Evolutionary conservation across 805 yeast genomes (phyloP), one percentile per base, ranked within the genome.

Genomic region (Sungouiozyma intestinalis): DNA sequence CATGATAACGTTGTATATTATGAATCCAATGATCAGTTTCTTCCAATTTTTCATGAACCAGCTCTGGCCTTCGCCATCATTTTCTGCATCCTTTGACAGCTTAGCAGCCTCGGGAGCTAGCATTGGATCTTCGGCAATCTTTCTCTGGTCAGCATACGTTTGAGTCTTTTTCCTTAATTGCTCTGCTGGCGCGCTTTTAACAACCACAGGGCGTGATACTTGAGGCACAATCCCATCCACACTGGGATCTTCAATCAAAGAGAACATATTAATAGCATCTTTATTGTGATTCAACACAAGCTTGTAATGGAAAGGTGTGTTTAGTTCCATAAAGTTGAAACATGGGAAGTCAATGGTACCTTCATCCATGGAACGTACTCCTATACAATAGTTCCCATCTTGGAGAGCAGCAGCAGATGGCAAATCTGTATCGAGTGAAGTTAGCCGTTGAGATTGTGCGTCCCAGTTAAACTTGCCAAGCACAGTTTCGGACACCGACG

Each of bases 1-100:
- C 29, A 24, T 24, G 11, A 50, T 35, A 9, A 44, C 15, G 34
- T 52, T 55, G 40, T 54, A 58, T 2, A 54, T 32, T 1, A 58
- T 44, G 4, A 57, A 35, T 4, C 62, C 63, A 17, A 60, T 40
- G 11, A 55, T 42, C 2, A 60, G 21, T 40, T 45, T 43, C 42
- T 53, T 58, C 65, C 65, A 60, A 45, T 58, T 58, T 40, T 57
- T 54, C 38, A 52, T 55, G 16, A 58, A 31, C 54, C 58, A 60
- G 1, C 57, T 39, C 19, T 44, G 45, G 3, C 50, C 50, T 16
- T 50, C 55, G 5, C 20, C 46, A 2, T 47, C 54, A 3, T 40
- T 49, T n/a, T 48, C 55, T 33, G 49, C 47, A 37, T 50, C 52
- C 16, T 49, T 48, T 7, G 54, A 54, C 33, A 49, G 48, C 33